phyloP scores from a whole-genome alignment of 345 rosid genomes.

The Salix caprea region DNA sequence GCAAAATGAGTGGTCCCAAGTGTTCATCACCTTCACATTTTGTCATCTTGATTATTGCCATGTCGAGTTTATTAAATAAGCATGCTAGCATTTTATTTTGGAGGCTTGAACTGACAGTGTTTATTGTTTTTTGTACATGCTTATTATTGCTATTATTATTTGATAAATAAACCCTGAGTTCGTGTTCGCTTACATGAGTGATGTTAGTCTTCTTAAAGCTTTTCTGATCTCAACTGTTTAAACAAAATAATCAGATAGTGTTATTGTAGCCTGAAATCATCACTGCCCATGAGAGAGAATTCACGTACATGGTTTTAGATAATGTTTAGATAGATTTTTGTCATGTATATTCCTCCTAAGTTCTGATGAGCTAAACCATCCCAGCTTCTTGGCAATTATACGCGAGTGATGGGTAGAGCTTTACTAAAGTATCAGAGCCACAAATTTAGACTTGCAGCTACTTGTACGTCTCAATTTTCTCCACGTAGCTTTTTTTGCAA shows the following conservation, averaged over 20 bases:
- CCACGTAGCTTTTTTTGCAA: not conserved
- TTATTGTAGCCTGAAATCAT: not conserved
- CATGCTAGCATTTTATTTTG: not conserved
- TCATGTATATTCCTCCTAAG: not conserved
- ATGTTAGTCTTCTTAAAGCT: not conserved
- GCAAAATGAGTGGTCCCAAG: conserved; percentile 4
- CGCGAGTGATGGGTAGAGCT: not conserved
- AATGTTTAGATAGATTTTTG: not conserved
- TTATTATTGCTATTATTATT: not conserved
- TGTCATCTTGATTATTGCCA: not conserved
- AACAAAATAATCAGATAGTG: not conserved
- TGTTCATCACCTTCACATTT: not conserved
- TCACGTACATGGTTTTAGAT: not conserved
- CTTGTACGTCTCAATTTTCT: not conserved
- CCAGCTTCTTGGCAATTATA: not conserved
- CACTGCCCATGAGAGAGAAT: not conserved
- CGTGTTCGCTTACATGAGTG: not conserved
- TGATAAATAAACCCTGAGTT: not conserved
- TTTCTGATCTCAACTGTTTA: too few relatives aligned
- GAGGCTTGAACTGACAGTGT: too few relatives aligned
- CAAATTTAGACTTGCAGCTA: not conserved
- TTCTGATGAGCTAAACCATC: not conserved
- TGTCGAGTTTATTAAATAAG: not conserved
- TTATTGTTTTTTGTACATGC: not conserved
- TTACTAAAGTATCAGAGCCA: not conserved